Evolutionary conservation across 805 yeast genomes (phyloP).

Genomic region (Candida vartiovaarae): DNA sequence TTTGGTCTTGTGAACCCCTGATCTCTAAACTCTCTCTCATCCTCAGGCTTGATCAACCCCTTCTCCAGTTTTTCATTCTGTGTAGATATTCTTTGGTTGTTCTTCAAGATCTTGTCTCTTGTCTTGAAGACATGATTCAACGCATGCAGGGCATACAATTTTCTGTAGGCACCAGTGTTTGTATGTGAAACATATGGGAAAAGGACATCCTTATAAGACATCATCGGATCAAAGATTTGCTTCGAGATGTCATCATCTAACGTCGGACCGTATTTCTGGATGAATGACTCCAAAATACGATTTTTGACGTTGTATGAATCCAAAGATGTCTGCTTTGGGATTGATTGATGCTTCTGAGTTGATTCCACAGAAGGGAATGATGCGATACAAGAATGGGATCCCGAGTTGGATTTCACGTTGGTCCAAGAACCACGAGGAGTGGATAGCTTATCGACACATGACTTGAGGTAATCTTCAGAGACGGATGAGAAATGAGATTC

Average conservation of each 20-base stretch:
- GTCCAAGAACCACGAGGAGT: slow-evolving; percentile 20
- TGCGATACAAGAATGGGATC: slow-evolving; percentile 13
- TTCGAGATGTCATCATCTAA: slow-evolving; percentile 40
- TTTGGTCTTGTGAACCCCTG: slow-evolving; percentile 96
- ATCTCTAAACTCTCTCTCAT: slow-evolving; percentile 65
- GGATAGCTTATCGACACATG: slow-evolving; percentile 27
- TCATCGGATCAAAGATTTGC: slow-evolving; percentile 53
- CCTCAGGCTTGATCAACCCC: slow-evolving; percentile 29
- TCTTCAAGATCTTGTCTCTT: slow-evolving; percentile 74
- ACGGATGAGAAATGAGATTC: slow-evolving; percentile 64
- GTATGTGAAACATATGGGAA: slow-evolving; percentile 47
- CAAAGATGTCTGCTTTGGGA: slow-evolving; percentile 19
- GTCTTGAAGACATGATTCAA: slow-evolving; percentile 83
- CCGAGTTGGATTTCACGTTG: slow-evolving; percentile 18
- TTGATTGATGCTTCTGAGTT: slow-evolving; percentile 13
- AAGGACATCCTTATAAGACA: slow-evolving; percentile 65
- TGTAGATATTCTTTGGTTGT: slow-evolving; percentile 50
- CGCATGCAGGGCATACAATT: slow-evolving; percentile 61
- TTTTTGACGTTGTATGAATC: slow-evolving; percentile 39
- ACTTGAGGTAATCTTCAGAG: slow-evolving; percentile 28
- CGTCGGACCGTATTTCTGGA: slow-evolving; percentile 11
- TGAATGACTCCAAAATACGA: slow-evolving; percentile 28
- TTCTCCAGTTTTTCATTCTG: slow-evolving; percentile 34
- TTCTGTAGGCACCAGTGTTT: slow-evolving; percentile 49
- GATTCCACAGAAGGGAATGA: slow-evolving; percentile 23